Conservation (phyloP, 208 protist species). For the Leishmania tropica region DNA sequence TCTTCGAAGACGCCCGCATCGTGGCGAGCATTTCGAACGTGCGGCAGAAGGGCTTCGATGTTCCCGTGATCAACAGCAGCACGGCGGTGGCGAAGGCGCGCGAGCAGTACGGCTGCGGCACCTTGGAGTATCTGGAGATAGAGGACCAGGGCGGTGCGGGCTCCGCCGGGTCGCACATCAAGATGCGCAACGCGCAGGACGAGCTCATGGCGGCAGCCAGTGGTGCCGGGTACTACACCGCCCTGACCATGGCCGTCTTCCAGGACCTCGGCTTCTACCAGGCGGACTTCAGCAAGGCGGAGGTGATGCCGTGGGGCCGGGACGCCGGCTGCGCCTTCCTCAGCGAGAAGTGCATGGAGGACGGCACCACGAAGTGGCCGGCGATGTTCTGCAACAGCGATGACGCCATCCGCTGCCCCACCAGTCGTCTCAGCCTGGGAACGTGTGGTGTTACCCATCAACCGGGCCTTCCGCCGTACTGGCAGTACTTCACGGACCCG, state of each 20-base stretch:
- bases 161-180: conserved; percentile 75
- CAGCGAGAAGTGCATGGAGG: conserved; percentile 41
- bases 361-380: conserved; percentile 34
- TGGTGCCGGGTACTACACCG: conserved; percentile 54
- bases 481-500: background rate
- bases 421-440: background rate
- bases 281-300: conserved; percentile 59
- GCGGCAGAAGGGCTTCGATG: background rate
- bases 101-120: conserved; percentile 58
- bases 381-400: conserved; percentile 73
- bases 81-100: background rate
- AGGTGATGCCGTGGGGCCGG: conserved; percentile 72
- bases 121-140: conserved; percentile 63
- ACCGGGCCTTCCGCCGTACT: background rate
- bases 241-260: conserved; percentile 82
- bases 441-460: background rate
- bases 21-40: conserved; percentile 3
- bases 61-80: background rate
- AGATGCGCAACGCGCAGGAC: conserved; percentile 73
- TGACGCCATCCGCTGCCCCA: no score
- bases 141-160: conserved; percentile 44
- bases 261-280: conserved; percentile 83
- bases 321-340: conserved; percentile 62
- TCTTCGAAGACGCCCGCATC: background rate
- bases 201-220: conserved; percentile 94